Conservation (phyloP, 805 yeast species). For the Hanseniaspora guilliermondii region DNA sequence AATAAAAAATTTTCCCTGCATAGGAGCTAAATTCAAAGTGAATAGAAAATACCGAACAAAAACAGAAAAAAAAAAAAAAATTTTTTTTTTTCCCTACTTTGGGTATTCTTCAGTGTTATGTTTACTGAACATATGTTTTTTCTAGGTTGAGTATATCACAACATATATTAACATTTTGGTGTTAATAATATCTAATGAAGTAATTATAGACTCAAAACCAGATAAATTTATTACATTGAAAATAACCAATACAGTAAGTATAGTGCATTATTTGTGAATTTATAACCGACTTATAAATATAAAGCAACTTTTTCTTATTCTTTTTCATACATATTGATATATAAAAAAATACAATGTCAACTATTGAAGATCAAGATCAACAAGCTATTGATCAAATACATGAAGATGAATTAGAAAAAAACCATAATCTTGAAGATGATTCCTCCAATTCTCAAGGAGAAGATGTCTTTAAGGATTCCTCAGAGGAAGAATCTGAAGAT, state of each 20-base stretch:
- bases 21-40: too few species aligned
- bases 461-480: constrained; percentile 58
- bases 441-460: constrained; percentile 36
- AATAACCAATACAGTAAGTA: too few species aligned
- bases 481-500: constrained; percentile 74
- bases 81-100: neutral
- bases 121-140: neutral
- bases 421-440: constrained; percentile 18
- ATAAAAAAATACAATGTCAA: neutral
- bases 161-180: too few species aligned
- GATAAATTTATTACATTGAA: too few species aligned
- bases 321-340: neutral
- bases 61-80: neutral
- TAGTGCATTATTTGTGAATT: too few species aligned
- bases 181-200: too few species aligned
- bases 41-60: too few species aligned
- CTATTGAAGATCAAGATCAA: constrained; percentile 3
- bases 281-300: too few species aligned
- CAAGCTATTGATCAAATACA: constrained; percentile 13
- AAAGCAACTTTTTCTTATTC: neutral
- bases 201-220: too few species aligned
- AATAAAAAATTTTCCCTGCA: neutral
- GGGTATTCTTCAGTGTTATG: neutral
- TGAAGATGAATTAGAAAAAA: constrained; percentile 13
- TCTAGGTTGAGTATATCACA: neutral